Percentiles rank a stretch among this genome's conserved stretches.
These are phyloP conservation scores for Parastagonospora nodorum DNA, from an alignment of 2,329 filamentous ascomycete genomes.

Conservation along the genomic window DNA sequence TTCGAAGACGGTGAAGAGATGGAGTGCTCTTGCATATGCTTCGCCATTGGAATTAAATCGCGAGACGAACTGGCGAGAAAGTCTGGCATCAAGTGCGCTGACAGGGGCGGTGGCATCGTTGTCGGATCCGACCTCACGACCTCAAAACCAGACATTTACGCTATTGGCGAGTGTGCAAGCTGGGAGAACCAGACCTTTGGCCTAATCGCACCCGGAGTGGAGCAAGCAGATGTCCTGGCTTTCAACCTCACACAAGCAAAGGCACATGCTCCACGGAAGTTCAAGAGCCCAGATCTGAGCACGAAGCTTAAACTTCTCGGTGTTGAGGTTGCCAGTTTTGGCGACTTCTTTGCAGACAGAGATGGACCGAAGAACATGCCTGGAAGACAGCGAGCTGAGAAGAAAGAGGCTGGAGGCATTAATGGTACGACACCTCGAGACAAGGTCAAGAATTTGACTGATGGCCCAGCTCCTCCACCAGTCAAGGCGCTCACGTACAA, in stretches of 20 bases:
- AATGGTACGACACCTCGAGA: conserved; percentile 42
- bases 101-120: conserved; percentile 76
- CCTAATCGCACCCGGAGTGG: conserved; percentile 85
- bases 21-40: conserved; percentile 81
- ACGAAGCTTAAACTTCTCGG: conserved; percentile 90
- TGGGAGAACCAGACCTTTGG: conserved; percentile 88
- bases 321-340: conserved; percentile 90
- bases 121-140: conserved; percentile 71
- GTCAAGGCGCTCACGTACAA: conserved; percentile 88
- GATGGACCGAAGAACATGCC: conserved; percentile 81
- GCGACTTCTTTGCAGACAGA: conserved; percentile 89
- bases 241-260: conserved; percentile 89
- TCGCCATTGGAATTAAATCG: conserved; percentile 84
- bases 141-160: conserved; percentile 75
- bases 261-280: conserved; percentile 69
- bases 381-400: conserved; percentile 55
- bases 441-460: conserved; percentile 58
- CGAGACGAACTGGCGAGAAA: conserved; percentile 75
- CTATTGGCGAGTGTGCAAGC: conserved; percentile 88
- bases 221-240: conserved; percentile 89
- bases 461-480: conserved; percentile 60
- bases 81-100: conserved; percentile 73
- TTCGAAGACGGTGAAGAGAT: conserved; percentile 83
- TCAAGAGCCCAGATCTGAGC: conserved; percentile 84
- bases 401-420: conserved; percentile 49